Conservation (phyloP, 345 rosid genomes). For the Cardiospermum halicacabum region DNA sequence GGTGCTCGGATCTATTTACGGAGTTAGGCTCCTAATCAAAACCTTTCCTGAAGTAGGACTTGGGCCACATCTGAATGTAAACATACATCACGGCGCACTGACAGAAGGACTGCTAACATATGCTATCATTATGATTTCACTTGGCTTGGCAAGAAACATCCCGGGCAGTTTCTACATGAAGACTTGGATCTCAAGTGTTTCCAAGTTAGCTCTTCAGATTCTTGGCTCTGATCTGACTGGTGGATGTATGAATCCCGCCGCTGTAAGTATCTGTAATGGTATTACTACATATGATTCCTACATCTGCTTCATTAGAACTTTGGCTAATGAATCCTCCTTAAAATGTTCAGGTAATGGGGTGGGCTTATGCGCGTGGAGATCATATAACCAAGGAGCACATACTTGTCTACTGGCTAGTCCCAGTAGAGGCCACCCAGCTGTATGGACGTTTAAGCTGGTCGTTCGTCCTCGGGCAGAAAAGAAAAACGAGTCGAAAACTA, state of each 20-base stretch:
- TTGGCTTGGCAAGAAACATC: constrained; percentile 59
- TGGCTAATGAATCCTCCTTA: constrained; percentile 1
- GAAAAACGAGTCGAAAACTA: constrained; percentile 35
- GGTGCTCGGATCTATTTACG: constrained; percentile 77
- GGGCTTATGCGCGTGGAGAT: constrained; percentile 95
- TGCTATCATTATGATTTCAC: constrained; percentile 57
- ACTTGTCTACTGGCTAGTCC: constrained; percentile 92
- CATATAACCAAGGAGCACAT: constrained; percentile 91
- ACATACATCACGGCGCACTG: constrained; percentile 70
- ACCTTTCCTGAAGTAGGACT: constrained; percentile 62
- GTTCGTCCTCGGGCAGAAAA: constrained; percentile 39
- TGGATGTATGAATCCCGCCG: constrained; percentile 90
- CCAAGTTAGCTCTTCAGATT: constrained; percentile 82
- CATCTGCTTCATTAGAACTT: background rate
- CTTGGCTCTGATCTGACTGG: constrained; percentile 95
- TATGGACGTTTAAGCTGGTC: constrained; percentile 59
- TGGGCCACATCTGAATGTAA: constrained; percentile 70
- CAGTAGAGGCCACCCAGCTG: constrained; percentile 76
- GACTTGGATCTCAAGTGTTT: constrained; percentile 87
- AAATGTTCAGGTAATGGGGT: constrained; percentile 80
- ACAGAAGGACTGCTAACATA: constrained; percentile 84
- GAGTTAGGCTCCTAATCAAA: constrained; percentile 55
- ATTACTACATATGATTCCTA: background rate
- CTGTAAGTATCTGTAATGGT: constrained; percentile 45
- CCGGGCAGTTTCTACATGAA: constrained; percentile 78